Evolutionary conservation across 23 red algal genomes (phyloP).

Genomic region (Gracilaria vermiculophylla): DNA sequence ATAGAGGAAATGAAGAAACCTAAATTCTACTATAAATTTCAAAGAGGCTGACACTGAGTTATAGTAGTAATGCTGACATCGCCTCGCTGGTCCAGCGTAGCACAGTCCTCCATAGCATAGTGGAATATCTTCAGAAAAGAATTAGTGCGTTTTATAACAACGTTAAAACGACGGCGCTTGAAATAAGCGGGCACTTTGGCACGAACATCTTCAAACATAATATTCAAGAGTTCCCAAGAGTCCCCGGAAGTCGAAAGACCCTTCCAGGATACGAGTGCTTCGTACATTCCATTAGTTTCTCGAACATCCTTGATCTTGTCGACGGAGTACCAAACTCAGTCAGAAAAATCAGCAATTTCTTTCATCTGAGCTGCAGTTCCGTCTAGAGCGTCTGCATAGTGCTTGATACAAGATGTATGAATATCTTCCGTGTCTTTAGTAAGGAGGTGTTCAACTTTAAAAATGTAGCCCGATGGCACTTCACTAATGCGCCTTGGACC

Average conservation of each 20-base stretch:
- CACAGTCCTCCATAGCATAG: no score
- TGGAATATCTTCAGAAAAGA: no score
- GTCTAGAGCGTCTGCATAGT: not conserved
- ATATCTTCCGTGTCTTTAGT: slow-evolving; percentile 10
- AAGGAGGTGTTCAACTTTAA: no score
- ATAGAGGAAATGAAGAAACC: no score
- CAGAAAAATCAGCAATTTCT: not conserved
- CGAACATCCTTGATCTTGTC: not conserved
- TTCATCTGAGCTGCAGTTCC: not conserved
- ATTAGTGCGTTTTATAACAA: no score
- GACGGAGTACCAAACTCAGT: not conserved
- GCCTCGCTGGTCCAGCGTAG: no score
- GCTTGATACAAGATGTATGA: slow-evolving; percentile 7
- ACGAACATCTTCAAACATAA: not conserved
- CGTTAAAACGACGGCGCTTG: not conserved
- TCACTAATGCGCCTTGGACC: not conserved
- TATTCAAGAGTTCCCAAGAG: not conserved
- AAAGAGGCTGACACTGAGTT: no score
- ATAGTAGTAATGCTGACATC: no score
- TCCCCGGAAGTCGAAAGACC: not conserved
- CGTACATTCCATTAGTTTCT: not conserved
- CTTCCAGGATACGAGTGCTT: not conserved
- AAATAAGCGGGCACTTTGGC: not conserved
- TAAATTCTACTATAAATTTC: no score
- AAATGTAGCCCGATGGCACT: not conserved